Conservation (phyloP, 169 alveolate genomes). For the Cystoisospora suis region DNA sequence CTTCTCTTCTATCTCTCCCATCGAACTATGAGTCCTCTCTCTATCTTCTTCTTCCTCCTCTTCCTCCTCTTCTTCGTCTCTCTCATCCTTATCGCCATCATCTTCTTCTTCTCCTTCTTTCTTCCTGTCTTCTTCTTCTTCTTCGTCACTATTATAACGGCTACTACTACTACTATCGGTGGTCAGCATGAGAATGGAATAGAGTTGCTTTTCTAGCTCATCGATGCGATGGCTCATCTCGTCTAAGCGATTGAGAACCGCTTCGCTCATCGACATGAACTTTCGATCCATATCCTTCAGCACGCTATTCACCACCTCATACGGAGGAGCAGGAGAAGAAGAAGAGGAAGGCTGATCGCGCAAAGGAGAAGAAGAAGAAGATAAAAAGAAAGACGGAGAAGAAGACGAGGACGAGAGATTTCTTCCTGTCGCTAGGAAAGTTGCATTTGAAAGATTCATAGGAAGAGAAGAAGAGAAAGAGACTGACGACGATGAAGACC, state of each 20-base stretch:
- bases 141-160: neutral
- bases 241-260: constrained; percentile 68
- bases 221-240: constrained; percentile 71
- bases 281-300: constrained; percentile 65
- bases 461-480: no score
- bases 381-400: neutral
- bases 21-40: no score
- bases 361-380: neutral
- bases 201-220: constrained; percentile 56
- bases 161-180: no score
- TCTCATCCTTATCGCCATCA: neutral
- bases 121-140: neutral
- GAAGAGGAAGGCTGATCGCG: neutral
- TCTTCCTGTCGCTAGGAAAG: no score
- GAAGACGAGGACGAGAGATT: neutral
- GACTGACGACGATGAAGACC: no score
- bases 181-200: neutral
- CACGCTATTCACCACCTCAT: neutral
- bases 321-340: neutral
- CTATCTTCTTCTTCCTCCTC: neutral
- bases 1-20: neutral
- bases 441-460: no score
- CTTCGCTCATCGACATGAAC: constrained; percentile 62
- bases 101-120: neutral
- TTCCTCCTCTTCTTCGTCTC: neutral